Base-by-base conservation (phyloP, 768 basidiomycete genomes). In the Macrolepiota fuliginosa region DNA sequence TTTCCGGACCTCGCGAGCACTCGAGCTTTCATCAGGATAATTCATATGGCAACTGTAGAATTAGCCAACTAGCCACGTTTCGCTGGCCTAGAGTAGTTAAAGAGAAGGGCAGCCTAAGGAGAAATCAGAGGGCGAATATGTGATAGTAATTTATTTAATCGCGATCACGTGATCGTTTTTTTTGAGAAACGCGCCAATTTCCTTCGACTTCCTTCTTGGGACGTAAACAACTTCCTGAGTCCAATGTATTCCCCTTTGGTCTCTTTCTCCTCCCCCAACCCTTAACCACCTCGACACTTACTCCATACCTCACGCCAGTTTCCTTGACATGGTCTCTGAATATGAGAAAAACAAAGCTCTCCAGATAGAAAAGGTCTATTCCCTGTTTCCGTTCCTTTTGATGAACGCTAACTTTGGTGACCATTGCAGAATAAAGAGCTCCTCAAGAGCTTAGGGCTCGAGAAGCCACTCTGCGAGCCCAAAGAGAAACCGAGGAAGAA, bases 381-480 rank as follows among this genome's bases (percentile, higher is more conserved):
- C 13, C 1, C 37, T 52, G 17, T n/a, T 2, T 22, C 24, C 42
- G 12, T 36, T 12, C 36, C 12, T 25, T 22, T 17, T 52, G 17
- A 40, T 56, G 17, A 62, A 12, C 29, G 35, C 32, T 22, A 52
- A 53, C n/a, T 56, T 7, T 32, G 53, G 42, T n/a, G 24, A 42
- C 37, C 12, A 12, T 39, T 45, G 3, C 58, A 79, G 72, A 88
- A 88, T 65, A 74, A 63, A 62, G 74, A 62, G 29, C 49, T 86
- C 2, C 70, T 90, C 42, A 68, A 67, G 10, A 55, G 62, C 0
- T 68, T 87, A 7, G 82, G 77, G 0, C 71, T 89, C 1, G 77
- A 80, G 54, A 77, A 76, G 56, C 83, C 83, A 24, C 56, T 72
- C 1, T 73, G 79, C 22, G 85, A 84, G 62, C 82, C 83, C 0